Percentiles rank a stretch among this genome's conserved stretches.
Conservation (phyloP, 2,329 filamentous ascomycete genomes). For the Teratosphaeria nubilosa region DNA sequence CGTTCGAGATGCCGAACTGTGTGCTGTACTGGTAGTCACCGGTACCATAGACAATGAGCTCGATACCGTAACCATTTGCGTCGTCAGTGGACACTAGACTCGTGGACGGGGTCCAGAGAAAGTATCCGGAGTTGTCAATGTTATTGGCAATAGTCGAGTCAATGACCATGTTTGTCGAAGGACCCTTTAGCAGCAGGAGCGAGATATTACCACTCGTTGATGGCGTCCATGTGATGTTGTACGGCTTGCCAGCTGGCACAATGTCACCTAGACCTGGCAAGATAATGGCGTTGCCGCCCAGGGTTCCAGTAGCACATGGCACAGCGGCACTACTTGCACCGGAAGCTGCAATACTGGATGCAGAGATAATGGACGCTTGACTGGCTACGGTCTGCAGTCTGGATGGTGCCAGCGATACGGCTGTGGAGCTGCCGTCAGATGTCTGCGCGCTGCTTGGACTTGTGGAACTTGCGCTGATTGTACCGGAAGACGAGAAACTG, state of each 20-base stretch:
- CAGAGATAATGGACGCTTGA: background rate
- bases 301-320: background rate
- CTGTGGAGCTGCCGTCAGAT: background rate
- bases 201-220: slow-evolving; percentile 42
- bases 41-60: slow-evolving; percentile 49
- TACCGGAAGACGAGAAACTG: no score
- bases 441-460: background rate
- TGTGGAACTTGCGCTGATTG: background rate
- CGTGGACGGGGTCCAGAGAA: slow-evolving; percentile 44
- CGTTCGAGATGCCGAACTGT: slow-evolving; percentile 51
- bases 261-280: slow-evolving; percentile 41
- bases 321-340: background rate
- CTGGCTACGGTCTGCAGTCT: background rate
- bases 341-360: background rate
- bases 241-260: slow-evolving; percentile 40
- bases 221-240: slow-evolving; percentile 41
- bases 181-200: slow-evolving; percentile 51
- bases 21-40: slow-evolving; percentile 53
- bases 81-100: slow-evolving; percentile 27
- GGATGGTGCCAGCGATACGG: background rate
- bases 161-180: slow-evolving; percentile 43
- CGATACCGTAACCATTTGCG: slow-evolving; percentile 47
- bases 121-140: slow-evolving; percentile 47
- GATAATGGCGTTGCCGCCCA: background rate
- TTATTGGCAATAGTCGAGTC: slow-evolving; percentile 42